Conservation (phyloP, 1,284 basidiomycete genomes). For the Ceratorhiza oryzae-sativae region DNA sequence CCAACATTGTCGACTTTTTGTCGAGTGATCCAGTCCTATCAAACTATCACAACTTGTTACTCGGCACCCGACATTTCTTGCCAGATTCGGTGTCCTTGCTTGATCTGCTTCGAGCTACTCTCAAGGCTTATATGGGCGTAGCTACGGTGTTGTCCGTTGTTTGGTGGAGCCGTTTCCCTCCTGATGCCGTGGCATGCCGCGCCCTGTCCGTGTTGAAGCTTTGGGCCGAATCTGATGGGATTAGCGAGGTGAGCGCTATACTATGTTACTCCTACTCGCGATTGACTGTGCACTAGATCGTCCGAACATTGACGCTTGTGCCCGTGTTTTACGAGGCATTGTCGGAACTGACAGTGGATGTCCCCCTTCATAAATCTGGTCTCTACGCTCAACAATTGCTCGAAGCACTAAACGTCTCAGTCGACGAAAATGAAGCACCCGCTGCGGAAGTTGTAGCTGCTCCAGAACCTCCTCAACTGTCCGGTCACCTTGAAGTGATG, state of each 20-base stretch:
- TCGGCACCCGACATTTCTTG: constrained; percentile 14
- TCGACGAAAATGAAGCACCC: constrained; percentile 11
- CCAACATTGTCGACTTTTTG: constrained; percentile 7
- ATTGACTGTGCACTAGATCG: constrained; percentile 57
- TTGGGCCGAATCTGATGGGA: constrained; percentile 73
- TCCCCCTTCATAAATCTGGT: constrained; percentile 31
- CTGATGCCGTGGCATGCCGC: constrained; percentile 66
- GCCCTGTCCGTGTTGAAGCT: constrained; percentile 66
- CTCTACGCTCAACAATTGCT: constrained; percentile 33
- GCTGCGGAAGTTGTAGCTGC: constrained; percentile 6
- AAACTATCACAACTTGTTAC: constrained; percentile 17
- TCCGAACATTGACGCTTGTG: constrained; percentile 68
- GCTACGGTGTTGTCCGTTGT: constrained; percentile 72
- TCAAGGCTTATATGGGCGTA: constrained; percentile 70
- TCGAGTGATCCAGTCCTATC: constrained; percentile 1
- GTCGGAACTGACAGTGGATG: constrained; percentile 28
- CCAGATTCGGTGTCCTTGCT: constrained; percentile 52
- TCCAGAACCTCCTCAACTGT: constrained; percentile 30
- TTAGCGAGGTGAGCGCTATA: constrained; percentile 61
- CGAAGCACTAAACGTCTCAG: constrained; percentile 13
- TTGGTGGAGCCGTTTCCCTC: constrained; percentile 78
- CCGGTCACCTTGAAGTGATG: constrained; percentile 24
- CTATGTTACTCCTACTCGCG: neutral
- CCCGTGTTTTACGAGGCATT: constrained; percentile 44
- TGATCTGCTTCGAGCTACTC: constrained; percentile 61